These are phyloP conservation scores for Trametes meyenii DNA, from an alignment of 768 basidiomycete species.

Conservation along the genomic window DNA sequence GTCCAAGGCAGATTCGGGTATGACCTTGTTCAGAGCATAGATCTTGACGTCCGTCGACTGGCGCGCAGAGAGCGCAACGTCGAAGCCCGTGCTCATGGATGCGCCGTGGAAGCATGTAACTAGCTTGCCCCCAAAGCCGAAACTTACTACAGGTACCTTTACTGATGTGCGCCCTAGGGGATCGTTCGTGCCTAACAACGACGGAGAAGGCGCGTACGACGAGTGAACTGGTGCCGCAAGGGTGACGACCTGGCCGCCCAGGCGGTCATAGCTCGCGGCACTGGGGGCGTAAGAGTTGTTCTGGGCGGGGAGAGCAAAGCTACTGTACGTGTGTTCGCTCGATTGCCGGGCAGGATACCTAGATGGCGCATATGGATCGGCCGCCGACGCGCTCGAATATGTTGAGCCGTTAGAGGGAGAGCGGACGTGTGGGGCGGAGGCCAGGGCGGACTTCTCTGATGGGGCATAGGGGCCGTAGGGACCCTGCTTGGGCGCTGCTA, in stretches of 20 bases:
- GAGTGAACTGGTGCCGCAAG: slow-evolving; percentile 43
- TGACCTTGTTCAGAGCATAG: slow-evolving; percentile 64
- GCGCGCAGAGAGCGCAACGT: slow-evolving; percentile 73
- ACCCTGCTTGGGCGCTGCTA: slow-evolving; percentile 1
- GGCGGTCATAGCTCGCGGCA: slow-evolving; percentile 10
- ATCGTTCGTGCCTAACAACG: slow-evolving; percentile 80
- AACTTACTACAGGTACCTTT: slow-evolving; percentile 79
- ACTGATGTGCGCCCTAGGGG: slow-evolving; percentile 74
- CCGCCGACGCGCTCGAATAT: slow-evolving; percentile 37
- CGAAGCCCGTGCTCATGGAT: slow-evolving; percentile 70
- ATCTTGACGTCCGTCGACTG: slow-evolving; percentile 72
- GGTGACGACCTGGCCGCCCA: slow-evolving; percentile 28
- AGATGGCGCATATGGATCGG: slow-evolving; percentile 42
- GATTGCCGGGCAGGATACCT: slow-evolving; percentile 25
- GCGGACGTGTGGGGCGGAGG: background rate
- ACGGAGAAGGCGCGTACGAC: slow-evolving; percentile 84
- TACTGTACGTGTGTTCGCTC: slow-evolving; percentile 21
- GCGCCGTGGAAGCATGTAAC: slow-evolving; percentile 83
- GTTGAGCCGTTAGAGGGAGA: slow-evolving; percentile 49
- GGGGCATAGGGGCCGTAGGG: slow-evolving; percentile 22
- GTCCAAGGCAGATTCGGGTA: slow-evolving; percentile 67
- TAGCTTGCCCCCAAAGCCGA: slow-evolving; percentile 93
- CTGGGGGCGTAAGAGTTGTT: slow-evolving; percentile 8
- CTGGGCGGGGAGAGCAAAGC: slow-evolving; percentile 16
- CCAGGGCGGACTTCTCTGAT: background rate